Base-by-base conservation (phyloP, 495 filamentous ascomycete genomes). In the Coniosporium apollinis region DNA sequence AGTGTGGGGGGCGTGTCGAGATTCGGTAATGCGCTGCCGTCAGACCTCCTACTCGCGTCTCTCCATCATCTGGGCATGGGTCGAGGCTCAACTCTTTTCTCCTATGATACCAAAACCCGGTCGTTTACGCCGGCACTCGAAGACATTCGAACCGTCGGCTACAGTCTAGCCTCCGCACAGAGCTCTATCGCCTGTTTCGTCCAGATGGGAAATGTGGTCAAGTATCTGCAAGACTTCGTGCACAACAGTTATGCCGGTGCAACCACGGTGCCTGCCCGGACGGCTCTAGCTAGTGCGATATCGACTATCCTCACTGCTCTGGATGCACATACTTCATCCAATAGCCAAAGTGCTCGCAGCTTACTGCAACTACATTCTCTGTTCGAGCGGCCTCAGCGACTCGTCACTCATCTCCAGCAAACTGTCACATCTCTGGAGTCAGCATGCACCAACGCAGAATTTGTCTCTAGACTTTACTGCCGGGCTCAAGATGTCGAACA, bases 51-150 rank as follows among this genome's bases (percentile, higher is more conserved):
- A 43, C 50, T 76, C 22, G 50, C 69, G 30, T 76, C 72, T 16
- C 55, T 94, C 14, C 52, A 82, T 22, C 68, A 71, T 33, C 65
- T 94, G 7, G 80, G 76, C 0, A 62, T 94, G 2, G 89, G 89
- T 4, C 69, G 83, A 56, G 76, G 72, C 33, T 94, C 87, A 0
- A 54, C 78, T 7, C 67, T 94, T 31, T 94, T 91, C 53, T 51
- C 51, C 1, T 93, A 75, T 61, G 63, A 82, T 36, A 48, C 63
- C 19, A 49, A 59, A 17, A 67, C 62, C 20, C 54, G 54, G 34
- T 52, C 54, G 5, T 93, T 94, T 45, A 54, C 56, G 22, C 72
- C 66, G 22, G 57, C 59, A 5, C 44, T 72, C 5, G 46, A 65
- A 3, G 50, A 68, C 31, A 52, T 77, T 15, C 67, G 74, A 19